Conservation (phyloP, 192 early-diverging fungal genomes). For the Coemansia sp. region DNA sequence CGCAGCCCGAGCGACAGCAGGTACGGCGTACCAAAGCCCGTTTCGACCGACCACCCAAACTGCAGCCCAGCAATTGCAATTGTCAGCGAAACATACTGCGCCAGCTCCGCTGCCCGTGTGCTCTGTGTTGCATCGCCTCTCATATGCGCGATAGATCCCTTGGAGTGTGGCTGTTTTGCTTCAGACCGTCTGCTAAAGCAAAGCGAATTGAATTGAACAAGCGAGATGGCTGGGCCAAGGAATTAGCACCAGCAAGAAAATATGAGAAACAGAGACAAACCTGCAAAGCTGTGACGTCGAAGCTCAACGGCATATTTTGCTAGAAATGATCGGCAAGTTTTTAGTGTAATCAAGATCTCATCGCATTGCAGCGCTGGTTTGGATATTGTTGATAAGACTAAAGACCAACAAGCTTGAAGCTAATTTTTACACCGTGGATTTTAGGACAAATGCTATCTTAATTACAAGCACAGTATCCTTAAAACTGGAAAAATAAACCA, state of each 20-base stretch:
- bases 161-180: background rate
- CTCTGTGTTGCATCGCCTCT: background rate
- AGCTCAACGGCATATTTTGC: background rate
- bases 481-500: too few relatives aligned
- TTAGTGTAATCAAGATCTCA: background rate
- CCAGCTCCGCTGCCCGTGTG: constrained; percentile 7
- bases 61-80: constrained; percentile 51
- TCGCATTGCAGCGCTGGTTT: too few relatives aligned
- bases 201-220: background rate
- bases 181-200: too few relatives aligned
- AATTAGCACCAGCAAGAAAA: background rate
- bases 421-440: too few relatives aligned
- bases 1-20: constrained; percentile 78
- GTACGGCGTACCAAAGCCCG: constrained; percentile 74
- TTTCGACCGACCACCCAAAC: constrained; percentile 54
- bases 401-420: too few relatives aligned
- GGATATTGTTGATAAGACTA: background rate
- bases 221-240: background rate
- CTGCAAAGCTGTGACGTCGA: background rate
- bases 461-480: too few relatives aligned
- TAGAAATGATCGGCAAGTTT: background rate
- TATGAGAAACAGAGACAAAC: background rate
- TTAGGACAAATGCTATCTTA: too few relatives aligned
- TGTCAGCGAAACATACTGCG: constrained; percentile 43
- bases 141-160: background rate